Evolutionary conservation across 768 basidiomycete species (phyloP), one percentile per base, ranked within the genome.

Genomic region (Pleurotus djamor): DNA sequence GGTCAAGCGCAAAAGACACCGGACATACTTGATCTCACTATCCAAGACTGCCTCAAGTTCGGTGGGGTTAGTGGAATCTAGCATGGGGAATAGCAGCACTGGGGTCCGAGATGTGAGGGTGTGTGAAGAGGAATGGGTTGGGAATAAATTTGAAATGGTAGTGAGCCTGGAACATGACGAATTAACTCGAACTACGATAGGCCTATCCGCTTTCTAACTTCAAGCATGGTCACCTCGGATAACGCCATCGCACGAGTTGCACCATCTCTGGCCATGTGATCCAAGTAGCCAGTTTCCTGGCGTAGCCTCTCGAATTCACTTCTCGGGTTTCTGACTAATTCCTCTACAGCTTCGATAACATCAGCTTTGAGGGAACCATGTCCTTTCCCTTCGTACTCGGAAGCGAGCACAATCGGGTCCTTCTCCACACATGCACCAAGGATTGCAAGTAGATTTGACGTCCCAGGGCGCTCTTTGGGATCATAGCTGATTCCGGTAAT

Each of bases 361-460:
- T 89, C 88, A 4, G 68, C 74, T 75, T 98, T 98, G 62, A 98
- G 72, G 13, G 79, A 68, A 0, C 84, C 86, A 59, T 90, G 87
- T 0, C 86, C 84, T 62, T 78, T 79, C 48, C 72, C 77, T 60
- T 73, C 75, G 60, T 87, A 91, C 10, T 76, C 72, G 56, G 63
- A 67, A 2, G 85, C 85, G 12, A 90, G 74, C 0, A 69, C 66
- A 0, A 66, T 62, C 1, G 79, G 75, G 0, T 81, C 70, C 49
- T 79, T 78, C 45, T 76, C 74, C 0, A 80, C 80, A 65, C 91
- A 95, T 0, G 92, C 89, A 2, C 87, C 86, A 10, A 95, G 81
- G 48, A 97, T 95, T 0, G 79, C 77, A 4, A 97, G 75, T 0
- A 97, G 76, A 65, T 96, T 97, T 1, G 91, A 84, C 1, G 90